Evolutionary conservation across 1,284 basidiomycete species (phyloP).

Genomic region (Leccinum pachyderme): DNA sequence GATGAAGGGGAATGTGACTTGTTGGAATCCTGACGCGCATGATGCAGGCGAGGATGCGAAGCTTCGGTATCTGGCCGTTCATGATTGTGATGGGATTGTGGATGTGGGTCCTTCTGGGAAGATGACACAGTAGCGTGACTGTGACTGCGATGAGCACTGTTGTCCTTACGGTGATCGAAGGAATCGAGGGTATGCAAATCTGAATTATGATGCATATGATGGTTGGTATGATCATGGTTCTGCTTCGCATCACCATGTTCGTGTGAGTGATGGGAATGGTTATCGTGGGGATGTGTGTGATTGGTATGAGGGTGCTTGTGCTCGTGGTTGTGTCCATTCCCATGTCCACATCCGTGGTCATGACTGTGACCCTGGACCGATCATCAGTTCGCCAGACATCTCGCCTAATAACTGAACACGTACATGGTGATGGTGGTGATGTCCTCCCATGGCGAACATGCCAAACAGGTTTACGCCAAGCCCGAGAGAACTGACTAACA

Average conservation of each 20-base stretch:
- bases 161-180: conserved; percentile 15
- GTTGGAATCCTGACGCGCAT: conserved; percentile 20
- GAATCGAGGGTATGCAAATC: conserved; percentile 28
- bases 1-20: conserved; percentile 29
- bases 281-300: conserved; percentile 27
- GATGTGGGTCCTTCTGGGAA: conserved; percentile 31
- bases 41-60: conserved; percentile 14
- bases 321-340: conserved; percentile 48
- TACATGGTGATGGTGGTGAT: conserved; percentile 89
- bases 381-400: not conserved
- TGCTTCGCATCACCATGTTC: conserved; percentile 4
- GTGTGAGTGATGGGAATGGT: conserved; percentile 12
- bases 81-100: conserved; percentile 19
- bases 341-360: conserved; percentile 43
- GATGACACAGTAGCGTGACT: conserved; percentile 5
- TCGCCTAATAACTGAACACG: conserved; percentile 23
- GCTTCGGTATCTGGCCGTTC: conserved; percentile 14
- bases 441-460: conserved; percentile 98
- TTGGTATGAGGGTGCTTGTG: conserved; percentile 30
- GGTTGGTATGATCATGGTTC: conserved; percentile 20
- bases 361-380: conserved; percentile 51
- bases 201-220: conserved; percentile 30
- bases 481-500: conserved; percentile 88
- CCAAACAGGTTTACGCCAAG: conserved; percentile 95
- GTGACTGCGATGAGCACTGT: conserved; percentile 12